A percentile compares a stretch with the other conserved stretches of the same genome.
Evolutionary conservation across 306 rosid species (phyloP).

Genomic region (Rosa persica): DNA sequence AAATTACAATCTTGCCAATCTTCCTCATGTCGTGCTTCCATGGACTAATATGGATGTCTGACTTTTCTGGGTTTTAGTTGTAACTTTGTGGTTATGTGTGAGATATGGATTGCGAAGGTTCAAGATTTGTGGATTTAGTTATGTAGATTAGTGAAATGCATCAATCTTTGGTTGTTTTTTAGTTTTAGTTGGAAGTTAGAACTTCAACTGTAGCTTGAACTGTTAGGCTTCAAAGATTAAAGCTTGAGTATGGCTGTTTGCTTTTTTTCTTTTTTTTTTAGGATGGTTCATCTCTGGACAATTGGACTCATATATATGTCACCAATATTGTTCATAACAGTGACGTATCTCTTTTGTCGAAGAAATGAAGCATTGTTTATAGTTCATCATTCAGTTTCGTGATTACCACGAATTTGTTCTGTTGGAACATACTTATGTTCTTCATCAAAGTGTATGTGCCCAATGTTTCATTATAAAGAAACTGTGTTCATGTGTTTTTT

Average conservation of each 20-base stretch:
- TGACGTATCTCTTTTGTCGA: not conserved
- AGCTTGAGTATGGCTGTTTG: not conserved
- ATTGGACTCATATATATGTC: not conserved
- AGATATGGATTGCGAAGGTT: not conserved
- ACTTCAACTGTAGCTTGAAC: not conserved
- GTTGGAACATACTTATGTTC: not conserved
- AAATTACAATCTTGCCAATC: not conserved
- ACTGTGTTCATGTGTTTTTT: not conserved
- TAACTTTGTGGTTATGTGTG: not conserved
- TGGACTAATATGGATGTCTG: not conserved
- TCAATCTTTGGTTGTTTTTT: not conserved
- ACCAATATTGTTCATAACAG: not conserved
- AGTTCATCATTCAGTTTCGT: not conserved
- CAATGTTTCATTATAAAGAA: not conserved
- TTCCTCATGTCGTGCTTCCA: not conserved
- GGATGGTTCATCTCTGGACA: not conserved
- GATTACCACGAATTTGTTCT: not conserved
- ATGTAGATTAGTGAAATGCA: not conserved
- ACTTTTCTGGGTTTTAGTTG: not conserved
- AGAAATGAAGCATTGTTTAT: not conserved
- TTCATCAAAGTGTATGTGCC: not conserved
- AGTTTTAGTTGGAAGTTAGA: not conserved
- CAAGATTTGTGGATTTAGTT: not conserved
- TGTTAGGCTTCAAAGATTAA: not conserved
- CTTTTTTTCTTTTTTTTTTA: not conserved